Conservation (phyloP, 2,329 filamentous ascomycete genomes). For the Cladophialophora exuberans region DNA sequence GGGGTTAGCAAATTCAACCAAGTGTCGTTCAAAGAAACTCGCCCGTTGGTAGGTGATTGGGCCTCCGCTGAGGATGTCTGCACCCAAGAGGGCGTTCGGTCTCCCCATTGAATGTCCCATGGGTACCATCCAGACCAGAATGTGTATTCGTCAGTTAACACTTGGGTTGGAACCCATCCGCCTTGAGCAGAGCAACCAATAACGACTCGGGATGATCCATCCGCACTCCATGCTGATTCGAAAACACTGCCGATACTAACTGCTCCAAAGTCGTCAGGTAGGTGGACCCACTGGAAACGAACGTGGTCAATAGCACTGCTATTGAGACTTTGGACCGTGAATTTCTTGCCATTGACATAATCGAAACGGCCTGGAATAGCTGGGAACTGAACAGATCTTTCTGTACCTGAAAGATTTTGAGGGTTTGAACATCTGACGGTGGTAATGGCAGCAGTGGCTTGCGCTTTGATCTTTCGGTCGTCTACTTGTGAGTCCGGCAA, state of each 20-base stretch:
- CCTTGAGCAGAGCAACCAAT: conserved; percentile 6
- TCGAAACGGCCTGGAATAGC: conserved; percentile 11
- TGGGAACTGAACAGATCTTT: conserved; percentile 8
- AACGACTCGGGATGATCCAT: not conserved
- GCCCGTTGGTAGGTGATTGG: conserved; percentile 11
- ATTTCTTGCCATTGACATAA: not conserved
- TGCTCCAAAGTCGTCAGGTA: not conserved
- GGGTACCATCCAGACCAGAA: conserved; percentile 16
- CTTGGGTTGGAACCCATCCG: conserved; percentile 5
- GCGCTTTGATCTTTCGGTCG: conserved; percentile 8
- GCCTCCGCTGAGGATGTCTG: not conserved
- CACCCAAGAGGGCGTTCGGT: conserved; percentile 7
- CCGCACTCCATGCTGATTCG: conserved; percentile 9
- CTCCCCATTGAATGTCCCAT: conserved; percentile 9
- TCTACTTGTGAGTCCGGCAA: conserved; percentile 5
- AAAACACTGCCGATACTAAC: conserved; percentile 9
- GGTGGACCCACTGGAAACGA: conserved; percentile 7
- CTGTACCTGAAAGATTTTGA: not conserved
- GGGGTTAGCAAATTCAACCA: conserved; percentile 10
- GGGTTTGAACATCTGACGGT: not conserved
- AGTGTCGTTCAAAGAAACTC: conserved; percentile 8
- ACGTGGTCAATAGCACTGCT: not conserved
- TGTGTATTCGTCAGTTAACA: conserved; percentile 6
- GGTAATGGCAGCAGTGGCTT: conserved; percentile 6
- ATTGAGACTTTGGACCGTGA: conserved; percentile 5